phyloP scores from a whole-genome alignment of 2,329 filamentous ascomycete genomes.

The Corynespora cassiicola region DNA sequence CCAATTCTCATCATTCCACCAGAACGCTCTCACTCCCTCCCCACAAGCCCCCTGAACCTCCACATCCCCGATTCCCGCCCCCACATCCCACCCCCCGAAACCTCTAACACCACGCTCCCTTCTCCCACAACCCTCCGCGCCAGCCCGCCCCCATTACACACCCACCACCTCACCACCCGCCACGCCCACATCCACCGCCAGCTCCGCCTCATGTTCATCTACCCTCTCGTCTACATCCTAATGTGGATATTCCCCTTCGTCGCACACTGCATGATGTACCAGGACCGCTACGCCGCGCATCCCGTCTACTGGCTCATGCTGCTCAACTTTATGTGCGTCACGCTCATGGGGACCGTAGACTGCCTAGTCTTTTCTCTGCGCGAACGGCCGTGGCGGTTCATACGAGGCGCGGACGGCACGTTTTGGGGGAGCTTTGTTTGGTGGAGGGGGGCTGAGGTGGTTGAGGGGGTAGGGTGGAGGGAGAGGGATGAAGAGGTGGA shows the following conservation, averaged over 20 bases:
- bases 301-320: slow-evolving; percentile 65
- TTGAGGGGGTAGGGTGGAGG: too few species aligned
- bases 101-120: slow-evolving; percentile 14
- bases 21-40: slow-evolving; percentile 10
- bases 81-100: too few species aligned
- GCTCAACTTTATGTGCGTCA: slow-evolving; percentile 64
- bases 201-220: slow-evolving; percentile 75
- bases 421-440: slow-evolving; percentile 48
- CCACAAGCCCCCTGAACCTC: slow-evolving; percentile 8
- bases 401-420: slow-evolving; percentile 52
- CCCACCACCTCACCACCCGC: slow-evolving; percentile 31
- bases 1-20: slow-evolving; percentile 3
- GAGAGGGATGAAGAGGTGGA: neutral
- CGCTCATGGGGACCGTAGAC: slow-evolving; percentile 71
- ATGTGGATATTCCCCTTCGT: slow-evolving; percentile 78
- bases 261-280: slow-evolving; percentile 67
- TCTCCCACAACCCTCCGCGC: slow-evolving; percentile 9
- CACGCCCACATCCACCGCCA: slow-evolving; percentile 70
- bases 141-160: too few species aligned
- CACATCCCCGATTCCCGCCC: too few species aligned
- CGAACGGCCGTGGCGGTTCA: slow-evolving; percentile 74
- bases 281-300: slow-evolving; percentile 56
- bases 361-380: slow-evolving; percentile 71
- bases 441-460: neutral
- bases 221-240: slow-evolving; percentile 73